phyloP scores from a whole-genome alignment of 2,329 filamentous ascomycete genomes.

The Coniochaeta sp. region DNA sequence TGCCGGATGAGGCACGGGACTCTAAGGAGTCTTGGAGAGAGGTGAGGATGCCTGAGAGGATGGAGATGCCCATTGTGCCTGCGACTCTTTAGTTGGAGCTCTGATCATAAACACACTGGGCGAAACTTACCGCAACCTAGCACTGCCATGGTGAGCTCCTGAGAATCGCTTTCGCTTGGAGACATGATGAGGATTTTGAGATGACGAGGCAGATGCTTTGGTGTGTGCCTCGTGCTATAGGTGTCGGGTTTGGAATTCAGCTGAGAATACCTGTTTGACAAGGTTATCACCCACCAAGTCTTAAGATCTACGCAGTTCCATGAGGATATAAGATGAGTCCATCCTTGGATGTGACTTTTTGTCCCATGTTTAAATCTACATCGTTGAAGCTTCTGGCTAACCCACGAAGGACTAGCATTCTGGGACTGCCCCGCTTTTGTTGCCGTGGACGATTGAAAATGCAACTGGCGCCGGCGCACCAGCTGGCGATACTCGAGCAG shows the following conservation, averaged over 20 bases:
- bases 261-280: too few relatives aligned
- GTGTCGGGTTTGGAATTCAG: too few relatives aligned
- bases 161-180: too few relatives aligned
- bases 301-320: too few relatives aligned
- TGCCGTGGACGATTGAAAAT: background rate
- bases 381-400: background rate
- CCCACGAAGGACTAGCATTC: background rate
- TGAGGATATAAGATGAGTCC: too few relatives aligned
- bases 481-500: background rate
- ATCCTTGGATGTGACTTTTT: background rate
- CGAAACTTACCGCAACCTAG: too few relatives aligned
- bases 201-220: too few relatives aligned
- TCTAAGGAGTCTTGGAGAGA: conserved; percentile 46
- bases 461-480: background rate
- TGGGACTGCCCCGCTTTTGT: background rate
- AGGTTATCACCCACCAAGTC: too few relatives aligned
- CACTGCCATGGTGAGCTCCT: too few relatives aligned
- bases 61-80: conserved; percentile 83
- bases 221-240: too few relatives aligned
- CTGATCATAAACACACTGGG: too few relatives aligned
- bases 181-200: too few relatives aligned
- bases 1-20: conserved; percentile 24
- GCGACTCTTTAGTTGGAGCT: background rate
- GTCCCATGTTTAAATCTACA: background rate
- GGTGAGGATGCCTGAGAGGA: conserved; percentile 70